Base-by-base conservation (phyloP, 2,329 filamentous ascomycete species). In the Boeremia exigua region DNA sequence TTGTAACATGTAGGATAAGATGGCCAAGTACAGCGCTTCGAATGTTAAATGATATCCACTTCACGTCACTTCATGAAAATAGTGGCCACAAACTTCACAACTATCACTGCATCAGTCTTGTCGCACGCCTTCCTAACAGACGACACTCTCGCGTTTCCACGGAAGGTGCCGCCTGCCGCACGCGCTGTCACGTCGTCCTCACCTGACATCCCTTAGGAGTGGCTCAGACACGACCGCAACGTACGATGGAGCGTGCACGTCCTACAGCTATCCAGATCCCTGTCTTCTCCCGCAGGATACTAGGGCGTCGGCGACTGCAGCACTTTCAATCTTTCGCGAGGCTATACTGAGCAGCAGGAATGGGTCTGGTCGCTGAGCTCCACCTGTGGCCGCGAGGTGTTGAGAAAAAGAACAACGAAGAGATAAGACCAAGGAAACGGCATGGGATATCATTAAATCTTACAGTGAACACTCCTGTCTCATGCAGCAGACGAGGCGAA, bases 281-380 rank as follows among this genome's bases (percentile, higher is more conserved):
- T 30, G 38, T 61, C 28, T 63, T 43, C 39, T 60, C 59, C 59
- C 60, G 47, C 49, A 54, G 52, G 55, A 38, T 68, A 65, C 65
- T 65, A 56, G 46, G 52, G 34, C 36, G 61, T 62, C 66, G 70
- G 71, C 70, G 68, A 71, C 67, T 61, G 62, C 44, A 42, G 37
- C 47, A 50, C 61, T 63, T 65, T 81, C 74, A 66, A 74, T 81
- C 32, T 82, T 67, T 76, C 80, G 80, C 79, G 76, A 76, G 77
- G 75, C 76, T 74, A 80, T 82, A 82, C 80, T 81, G 80, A 82
- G 79, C 79, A 78, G 67, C 75, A 79, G 79, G 80, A 80, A 80
- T 79, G 75, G 70, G 67, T 72, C 78, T 80, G 74, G 77, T 80
- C 78, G 65, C 77, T 76, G 75, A 77, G 79, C 80, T 81, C 80